Evolutionary conservation across 2,329 filamentous ascomycete species (phyloP).

Genomic region (Elsinoe perseae): DNA sequence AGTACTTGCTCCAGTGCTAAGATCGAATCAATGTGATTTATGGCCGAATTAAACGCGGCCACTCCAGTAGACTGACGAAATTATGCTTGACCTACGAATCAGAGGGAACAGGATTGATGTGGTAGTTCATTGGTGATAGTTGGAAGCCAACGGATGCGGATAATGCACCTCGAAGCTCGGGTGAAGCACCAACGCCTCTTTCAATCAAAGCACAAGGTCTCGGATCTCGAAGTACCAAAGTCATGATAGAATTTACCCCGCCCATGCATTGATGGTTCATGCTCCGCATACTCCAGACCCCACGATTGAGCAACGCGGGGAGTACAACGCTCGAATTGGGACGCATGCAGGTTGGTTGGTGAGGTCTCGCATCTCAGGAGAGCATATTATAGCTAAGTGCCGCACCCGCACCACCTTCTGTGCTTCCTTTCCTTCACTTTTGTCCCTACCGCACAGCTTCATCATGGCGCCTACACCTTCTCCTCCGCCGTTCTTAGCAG

Average conservation of each 20-base stretch:
- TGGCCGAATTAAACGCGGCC: no score
- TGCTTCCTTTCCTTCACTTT: not conserved
- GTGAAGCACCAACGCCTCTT: not conserved
- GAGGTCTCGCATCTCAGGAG: not conserved
- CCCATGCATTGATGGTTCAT: not conserved
- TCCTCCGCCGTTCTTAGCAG: not conserved
- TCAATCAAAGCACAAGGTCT: no score
- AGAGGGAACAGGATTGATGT: not conserved
- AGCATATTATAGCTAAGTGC: not conserved
- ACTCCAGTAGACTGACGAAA: no score
- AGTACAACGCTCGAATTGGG: not conserved
- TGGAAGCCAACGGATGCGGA: not conserved
- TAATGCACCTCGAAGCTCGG: not conserved
- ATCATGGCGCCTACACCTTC: not conserved
- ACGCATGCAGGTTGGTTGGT: not conserved
- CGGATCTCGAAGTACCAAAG: not conserved
- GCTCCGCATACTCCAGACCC: not conserved
- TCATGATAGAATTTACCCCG: not conserved
- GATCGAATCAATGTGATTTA: no score
- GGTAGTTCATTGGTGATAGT: not conserved
- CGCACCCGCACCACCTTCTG: not conserved
- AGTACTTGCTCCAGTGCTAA: no score
- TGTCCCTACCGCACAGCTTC: not conserved
- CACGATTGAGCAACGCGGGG: not conserved
- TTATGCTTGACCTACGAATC: no score